Conservation (phyloP, 2,329 filamentous ascomycete species). For the Thielaviopsis ethacetica region DNA sequence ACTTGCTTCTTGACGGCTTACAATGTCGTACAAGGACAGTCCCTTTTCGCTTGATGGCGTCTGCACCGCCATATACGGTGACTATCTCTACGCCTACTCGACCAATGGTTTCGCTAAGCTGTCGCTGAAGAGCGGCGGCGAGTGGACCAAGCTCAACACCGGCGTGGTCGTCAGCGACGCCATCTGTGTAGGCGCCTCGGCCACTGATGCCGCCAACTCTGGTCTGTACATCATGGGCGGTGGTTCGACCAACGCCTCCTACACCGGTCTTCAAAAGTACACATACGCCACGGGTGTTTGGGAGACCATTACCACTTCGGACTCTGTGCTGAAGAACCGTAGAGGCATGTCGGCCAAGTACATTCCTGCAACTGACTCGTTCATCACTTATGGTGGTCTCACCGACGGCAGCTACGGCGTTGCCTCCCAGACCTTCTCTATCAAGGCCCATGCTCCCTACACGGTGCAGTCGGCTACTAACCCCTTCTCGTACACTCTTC, state of each 20-base stretch:
- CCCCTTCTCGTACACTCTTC: slow-evolving; percentile 11
- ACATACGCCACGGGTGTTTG: slow-evolving; percentile 37
- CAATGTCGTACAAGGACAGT: slow-evolving; percentile 6
- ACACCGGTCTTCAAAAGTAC: slow-evolving; percentile 59
- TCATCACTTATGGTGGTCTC: slow-evolving; percentile 68
- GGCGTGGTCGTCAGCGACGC: slow-evolving; percentile 59
- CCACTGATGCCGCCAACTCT: slow-evolving; percentile 39
- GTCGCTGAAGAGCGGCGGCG: slow-evolving; percentile 46
- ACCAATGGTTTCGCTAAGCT: slow-evolving; percentile 60
- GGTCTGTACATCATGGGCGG: slow-evolving; percentile 75
- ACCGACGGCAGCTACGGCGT: slow-evolving; percentile 39
- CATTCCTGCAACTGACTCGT: slow-evolving; percentile 49
- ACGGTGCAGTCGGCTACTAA: slow-evolving; percentile 27
- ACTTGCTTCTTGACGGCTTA: not conserved
- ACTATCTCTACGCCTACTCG: slow-evolving; percentile 74
- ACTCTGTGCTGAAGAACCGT: slow-evolving; percentile 47
- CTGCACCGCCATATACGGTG: slow-evolving; percentile 67
- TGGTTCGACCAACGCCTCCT: slow-evolving; percentile 32
- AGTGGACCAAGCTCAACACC: slow-evolving; percentile 51
- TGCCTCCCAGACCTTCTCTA: slow-evolving; percentile 61
- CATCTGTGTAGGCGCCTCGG: slow-evolving; percentile 56
- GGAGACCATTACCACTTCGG: slow-evolving; percentile 28
- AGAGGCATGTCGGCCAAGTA: slow-evolving; percentile 62
- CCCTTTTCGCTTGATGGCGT: slow-evolving; percentile 53
- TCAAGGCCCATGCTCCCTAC: slow-evolving; percentile 51